These are phyloP conservation scores for Aphanomyces invadans DNA, from an alignment of 352 stramenopile species.

Conservation along the genomic window DNA sequence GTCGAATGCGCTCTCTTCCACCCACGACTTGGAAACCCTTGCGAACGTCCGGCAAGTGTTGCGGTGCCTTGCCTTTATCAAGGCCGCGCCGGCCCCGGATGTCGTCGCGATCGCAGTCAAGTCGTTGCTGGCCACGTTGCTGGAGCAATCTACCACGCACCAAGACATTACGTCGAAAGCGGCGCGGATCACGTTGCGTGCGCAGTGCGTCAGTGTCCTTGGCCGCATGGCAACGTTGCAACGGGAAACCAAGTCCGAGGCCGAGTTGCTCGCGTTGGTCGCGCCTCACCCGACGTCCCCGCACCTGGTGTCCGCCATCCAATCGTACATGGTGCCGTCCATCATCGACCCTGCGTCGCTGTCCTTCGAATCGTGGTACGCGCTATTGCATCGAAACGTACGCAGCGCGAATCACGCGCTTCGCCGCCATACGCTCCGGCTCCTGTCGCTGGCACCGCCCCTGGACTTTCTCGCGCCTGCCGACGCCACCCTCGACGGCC, in stretches of 20 bases:
- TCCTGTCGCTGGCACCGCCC: slow-evolving; percentile 43
- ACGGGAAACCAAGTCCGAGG: slow-evolving; percentile 39
- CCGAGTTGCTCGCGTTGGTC: slow-evolving; percentile 13
- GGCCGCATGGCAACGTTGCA: slow-evolving; percentile 55
- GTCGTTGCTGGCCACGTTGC: not conserved
- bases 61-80: not conserved
- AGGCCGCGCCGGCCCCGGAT: not conserved
- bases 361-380: slow-evolving; percentile 32
- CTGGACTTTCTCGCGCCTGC: slow-evolving; percentile 43
- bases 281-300: not conserved
- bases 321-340: not conserved
- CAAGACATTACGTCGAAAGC: not conserved
- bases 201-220: slow-evolving; percentile 33
- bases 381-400: slow-evolving; percentile 46
- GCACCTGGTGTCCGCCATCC: not conserved
- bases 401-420: slow-evolving; percentile 59
- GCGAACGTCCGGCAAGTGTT: not conserved
- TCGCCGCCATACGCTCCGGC: slow-evolving; percentile 57
- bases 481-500: slow-evolving; percentile 37
- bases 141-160: not conserved
- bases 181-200: not conserved
- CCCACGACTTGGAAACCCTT: not conserved
- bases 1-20: not conserved
- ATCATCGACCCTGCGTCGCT: slow-evolving; percentile 21
- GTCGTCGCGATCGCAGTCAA: not conserved